Conservation (phyloP, 441 rosid species). For the Iberis amara region DNA sequence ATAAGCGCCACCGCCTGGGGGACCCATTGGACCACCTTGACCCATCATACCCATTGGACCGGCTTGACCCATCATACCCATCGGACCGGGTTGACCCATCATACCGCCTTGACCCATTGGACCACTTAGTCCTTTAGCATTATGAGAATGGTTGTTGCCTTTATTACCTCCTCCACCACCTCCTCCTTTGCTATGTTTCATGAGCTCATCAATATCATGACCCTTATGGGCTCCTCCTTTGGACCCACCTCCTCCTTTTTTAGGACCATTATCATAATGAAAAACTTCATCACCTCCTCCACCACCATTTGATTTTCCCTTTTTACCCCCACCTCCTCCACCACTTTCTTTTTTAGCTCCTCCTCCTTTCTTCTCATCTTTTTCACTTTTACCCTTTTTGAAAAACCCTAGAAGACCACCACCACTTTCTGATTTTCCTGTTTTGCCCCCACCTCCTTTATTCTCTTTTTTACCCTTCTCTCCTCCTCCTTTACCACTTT, state of each 20-base stretch:
- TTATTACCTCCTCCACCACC: constrained; percentile 37
- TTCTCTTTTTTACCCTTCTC: constrained; percentile 39
- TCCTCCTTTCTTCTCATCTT: constrained; percentile 27
- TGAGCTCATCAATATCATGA: constrained; percentile 35
- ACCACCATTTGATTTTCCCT: constrained; percentile 26
- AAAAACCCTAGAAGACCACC: constrained; percentile 53
- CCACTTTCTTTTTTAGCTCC: constrained; percentile 26
- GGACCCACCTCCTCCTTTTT: constrained; percentile 54
- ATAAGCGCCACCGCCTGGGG: constrained; percentile 38
- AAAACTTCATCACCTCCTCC: constrained; percentile 34
- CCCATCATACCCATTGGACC: constrained; percentile 29
- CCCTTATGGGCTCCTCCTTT: constrained; percentile 44
- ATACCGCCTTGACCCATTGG: constrained; percentile 38
- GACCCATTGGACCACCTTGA: constrained; percentile 19
- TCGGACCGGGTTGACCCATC: constrained; percentile 22
- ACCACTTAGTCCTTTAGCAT: constrained; percentile 28
- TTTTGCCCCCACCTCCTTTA: constrained; percentile 38
- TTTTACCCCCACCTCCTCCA: constrained; percentile 35
- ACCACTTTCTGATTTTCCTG: too few species aligned
- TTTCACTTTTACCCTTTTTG: constrained; percentile 44
- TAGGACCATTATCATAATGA: constrained; percentile 44
- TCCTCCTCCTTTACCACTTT: constrained; percentile 40
- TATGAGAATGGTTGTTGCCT: constrained; percentile 43
- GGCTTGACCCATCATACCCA: constrained; percentile 21
- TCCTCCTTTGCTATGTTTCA: constrained; percentile 31